Evolutionary conservation across 371 early-diverging fungal genomes (phyloP).

Genomic region (Thermomucor indicae-seudaticae): DNA sequence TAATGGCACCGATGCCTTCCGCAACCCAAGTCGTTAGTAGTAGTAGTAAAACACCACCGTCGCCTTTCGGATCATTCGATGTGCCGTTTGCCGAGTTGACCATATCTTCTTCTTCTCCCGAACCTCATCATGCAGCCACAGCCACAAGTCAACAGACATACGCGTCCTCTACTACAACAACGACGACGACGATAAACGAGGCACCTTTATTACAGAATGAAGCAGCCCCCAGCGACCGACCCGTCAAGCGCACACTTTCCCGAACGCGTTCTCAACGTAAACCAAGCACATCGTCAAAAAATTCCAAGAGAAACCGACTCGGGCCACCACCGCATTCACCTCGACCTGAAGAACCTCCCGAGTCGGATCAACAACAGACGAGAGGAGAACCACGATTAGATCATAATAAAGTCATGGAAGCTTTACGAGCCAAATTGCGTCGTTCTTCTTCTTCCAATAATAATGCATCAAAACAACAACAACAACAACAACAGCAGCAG

Average conservation of each 20-base stretch:
- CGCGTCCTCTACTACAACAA: slow-evolving; percentile 10
- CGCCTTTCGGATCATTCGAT: slow-evolving; percentile 26
- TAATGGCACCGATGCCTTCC: slow-evolving; percentile 1
- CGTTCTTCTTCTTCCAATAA: too few species aligned
- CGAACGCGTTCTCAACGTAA: slow-evolving; percentile 33
- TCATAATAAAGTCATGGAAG: slow-evolving; percentile 33
- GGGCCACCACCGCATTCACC: slow-evolving; percentile 3
- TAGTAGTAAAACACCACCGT: slow-evolving; percentile 27
- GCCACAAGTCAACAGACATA: slow-evolving; percentile 28
- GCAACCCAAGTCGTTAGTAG: slow-evolving; percentile 4
- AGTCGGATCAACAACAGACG: neutral
- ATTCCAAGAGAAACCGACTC: slow-evolving; percentile 24
- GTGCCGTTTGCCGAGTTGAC: slow-evolving; percentile 38
- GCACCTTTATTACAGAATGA: neutral
- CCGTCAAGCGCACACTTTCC: slow-evolving; percentile 27
- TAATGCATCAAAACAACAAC: slow-evolving; percentile 10
- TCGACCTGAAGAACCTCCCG: neutral
- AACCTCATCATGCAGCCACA: slow-evolving; percentile 9
- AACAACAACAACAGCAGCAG: slow-evolving; percentile 5
- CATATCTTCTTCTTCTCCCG: slow-evolving; percentile 34
- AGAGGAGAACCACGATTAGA: slow-evolving; percentile 3
- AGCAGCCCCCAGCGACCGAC: neutral
- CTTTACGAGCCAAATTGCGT: slow-evolving; percentile 28
- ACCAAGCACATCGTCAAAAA: neutral
- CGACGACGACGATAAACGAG: neutral